Conservation (phyloP, 2,329 filamentous ascomycete genomes). For the Trichoderma koningii region DNA sequence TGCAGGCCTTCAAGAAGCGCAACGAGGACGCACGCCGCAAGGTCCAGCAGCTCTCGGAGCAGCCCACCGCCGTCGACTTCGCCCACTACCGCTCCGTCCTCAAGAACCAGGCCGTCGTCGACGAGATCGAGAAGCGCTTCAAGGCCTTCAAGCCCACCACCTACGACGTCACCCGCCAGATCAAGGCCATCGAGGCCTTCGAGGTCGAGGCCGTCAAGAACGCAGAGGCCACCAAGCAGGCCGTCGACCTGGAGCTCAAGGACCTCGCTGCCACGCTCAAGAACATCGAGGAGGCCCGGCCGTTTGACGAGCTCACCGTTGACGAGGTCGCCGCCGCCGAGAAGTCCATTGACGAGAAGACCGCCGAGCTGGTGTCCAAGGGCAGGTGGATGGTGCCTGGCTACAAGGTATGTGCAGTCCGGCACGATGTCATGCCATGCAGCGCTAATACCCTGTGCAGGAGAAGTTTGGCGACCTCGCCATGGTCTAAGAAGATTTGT, state of each 20-base stretch:
- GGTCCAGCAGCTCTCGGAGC: conserved; percentile 79
- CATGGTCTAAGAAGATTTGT: conserved; percentile 69
- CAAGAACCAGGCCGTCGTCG: conserved; percentile 93
- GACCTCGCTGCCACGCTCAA: conserved; percentile 91
- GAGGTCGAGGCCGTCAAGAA: conserved; percentile 97
- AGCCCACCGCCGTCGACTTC: conserved; percentile 88
- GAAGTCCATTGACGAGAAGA: conserved; percentile 97
- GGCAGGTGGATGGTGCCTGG: conserved; percentile 97
- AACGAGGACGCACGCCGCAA: conserved; percentile 98
- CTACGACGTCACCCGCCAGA: conserved; percentile 89
- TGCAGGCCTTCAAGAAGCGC: conserved; percentile 98
- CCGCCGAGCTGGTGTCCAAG: conserved; percentile 90
- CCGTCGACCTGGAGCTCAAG: conserved; percentile 92
- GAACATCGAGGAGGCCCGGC: conserved; percentile 95
- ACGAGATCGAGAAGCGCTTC: conserved; percentile 98
- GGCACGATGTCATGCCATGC: background rate
- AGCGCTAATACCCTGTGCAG: conserved; percentile 59
- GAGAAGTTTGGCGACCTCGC: conserved; percentile 99
- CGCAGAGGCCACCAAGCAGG: conserved; percentile 93
- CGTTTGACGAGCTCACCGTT: conserved; percentile 96
- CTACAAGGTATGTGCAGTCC: conserved; percentile 79
- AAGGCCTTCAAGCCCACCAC: conserved; percentile 85
- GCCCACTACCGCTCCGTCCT: conserved; percentile 84
- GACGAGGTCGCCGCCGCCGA: conserved; percentile 93
- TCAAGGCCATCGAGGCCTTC: conserved; percentile 98